Conservation (phyloP, 2,329 filamentous ascomycete genomes). For the Fusarium odoratissimum region DNA sequence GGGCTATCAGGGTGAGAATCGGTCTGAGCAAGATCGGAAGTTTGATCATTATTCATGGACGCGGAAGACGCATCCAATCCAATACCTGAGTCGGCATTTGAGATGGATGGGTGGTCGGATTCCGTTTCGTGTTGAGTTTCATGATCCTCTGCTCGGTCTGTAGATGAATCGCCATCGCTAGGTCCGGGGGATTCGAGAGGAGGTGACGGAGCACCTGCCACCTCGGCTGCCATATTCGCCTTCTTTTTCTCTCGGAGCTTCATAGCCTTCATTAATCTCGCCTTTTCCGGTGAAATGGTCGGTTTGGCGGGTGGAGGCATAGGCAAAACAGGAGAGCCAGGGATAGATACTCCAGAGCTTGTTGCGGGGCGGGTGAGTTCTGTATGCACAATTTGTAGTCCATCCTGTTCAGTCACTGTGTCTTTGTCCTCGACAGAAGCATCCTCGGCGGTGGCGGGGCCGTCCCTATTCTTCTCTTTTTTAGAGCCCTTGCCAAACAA, state of each 20-base stretch:
- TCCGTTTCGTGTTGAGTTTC: constrained; percentile 40
- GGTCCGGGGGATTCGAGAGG: constrained; percentile 30
- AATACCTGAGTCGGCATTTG: constrained; percentile 66
- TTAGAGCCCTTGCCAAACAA: constrained; percentile 69
- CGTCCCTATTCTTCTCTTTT: constrained; percentile 54
- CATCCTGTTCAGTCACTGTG: constrained; percentile 52
- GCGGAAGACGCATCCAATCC: constrained; percentile 60
- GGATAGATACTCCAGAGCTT: constrained; percentile 59
- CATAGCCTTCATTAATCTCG: constrained; percentile 92
- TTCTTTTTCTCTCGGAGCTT: constrained; percentile 86
- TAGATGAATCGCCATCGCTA: constrained; percentile 37
- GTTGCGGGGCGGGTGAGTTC: constrained; percentile 53
- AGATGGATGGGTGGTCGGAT: constrained; percentile 48
- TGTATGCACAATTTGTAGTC: constrained; percentile 37
- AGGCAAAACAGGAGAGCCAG: constrained; percentile 51
- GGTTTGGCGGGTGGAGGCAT: constrained; percentile 58
- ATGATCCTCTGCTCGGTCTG: constrained; percentile 39
- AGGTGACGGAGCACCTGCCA: constrained; percentile 34
- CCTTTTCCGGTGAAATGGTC: constrained; percentile 86
- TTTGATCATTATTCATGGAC: constrained; percentile 58
- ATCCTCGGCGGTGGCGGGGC: constrained; percentile 48
- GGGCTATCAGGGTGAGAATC: constrained; percentile 71
- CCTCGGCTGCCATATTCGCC: constrained; percentile 47
- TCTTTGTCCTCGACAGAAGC: constrained; percentile 53
- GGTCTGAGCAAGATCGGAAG: constrained; percentile 60